Evolutionary conservation across 2,329 filamentous ascomycete genomes (phyloP).

Genomic region (Pseudocercospora fuligena): DNA sequence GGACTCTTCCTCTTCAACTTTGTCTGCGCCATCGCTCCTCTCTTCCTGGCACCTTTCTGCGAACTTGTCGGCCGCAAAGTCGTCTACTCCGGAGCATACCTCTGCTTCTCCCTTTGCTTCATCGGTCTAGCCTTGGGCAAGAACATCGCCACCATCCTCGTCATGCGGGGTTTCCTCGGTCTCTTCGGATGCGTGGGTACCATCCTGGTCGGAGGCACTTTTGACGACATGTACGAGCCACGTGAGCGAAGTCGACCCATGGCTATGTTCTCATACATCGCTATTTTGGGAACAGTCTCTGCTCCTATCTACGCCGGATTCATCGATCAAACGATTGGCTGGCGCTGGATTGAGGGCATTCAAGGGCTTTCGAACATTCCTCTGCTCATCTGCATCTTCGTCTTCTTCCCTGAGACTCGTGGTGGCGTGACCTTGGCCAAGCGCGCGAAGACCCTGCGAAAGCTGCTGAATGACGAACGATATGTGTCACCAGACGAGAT

Average conservation of each 20-base stretch:
- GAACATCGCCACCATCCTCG: slow-evolving; percentile 56
- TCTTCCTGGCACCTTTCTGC: slow-evolving; percentile 57
- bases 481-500: slow-evolving; percentile 59
- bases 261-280: slow-evolving; percentile 56
- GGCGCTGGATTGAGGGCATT: slow-evolving; percentile 61
- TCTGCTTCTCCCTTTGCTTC: slow-evolving; percentile 54
- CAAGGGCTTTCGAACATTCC: slow-evolving; percentile 59
- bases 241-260: slow-evolving; percentile 53
- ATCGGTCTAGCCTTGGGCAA: slow-evolving; percentile 54
- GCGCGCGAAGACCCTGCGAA: slow-evolving; percentile 55
- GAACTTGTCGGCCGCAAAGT: slow-evolving; percentile 55
- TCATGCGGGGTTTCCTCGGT: slow-evolving; percentile 54
- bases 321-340: slow-evolving; percentile 58
- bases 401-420: slow-evolving; percentile 55
- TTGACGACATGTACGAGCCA: slow-evolving; percentile 56
- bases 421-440: slow-evolving; percentile 54
- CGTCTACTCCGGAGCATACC: slow-evolving; percentile 53
- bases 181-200: slow-evolving; percentile 57
- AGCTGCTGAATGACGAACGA: slow-evolving; percentile 55
- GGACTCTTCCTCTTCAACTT: slow-evolving; percentile 59
- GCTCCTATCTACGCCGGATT: slow-evolving; percentile 61
- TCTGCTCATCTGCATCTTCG: slow-evolving; percentile 50
- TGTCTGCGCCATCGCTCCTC: slow-evolving; percentile 53
- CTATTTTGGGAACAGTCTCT: slow-evolving; percentile 58
- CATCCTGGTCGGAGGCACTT: slow-evolving; percentile 57